Evolutionary conservation across 345 rosid genomes (phyloP), one percentile per base, ranked within the genome.

Genomic region (Populus alba): DNA sequence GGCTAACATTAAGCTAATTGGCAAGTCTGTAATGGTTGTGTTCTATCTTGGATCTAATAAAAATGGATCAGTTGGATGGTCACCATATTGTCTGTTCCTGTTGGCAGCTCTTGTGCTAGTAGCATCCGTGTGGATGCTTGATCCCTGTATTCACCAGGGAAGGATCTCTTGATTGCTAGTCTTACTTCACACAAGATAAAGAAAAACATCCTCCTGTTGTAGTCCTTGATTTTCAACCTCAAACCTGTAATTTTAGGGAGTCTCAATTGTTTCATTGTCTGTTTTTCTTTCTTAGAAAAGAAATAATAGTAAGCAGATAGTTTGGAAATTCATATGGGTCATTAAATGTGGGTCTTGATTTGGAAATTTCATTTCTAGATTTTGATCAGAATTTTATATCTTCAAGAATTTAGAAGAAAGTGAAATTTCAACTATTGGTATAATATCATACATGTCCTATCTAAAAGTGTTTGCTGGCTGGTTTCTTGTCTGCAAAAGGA

Each of bases 41-140:
- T 70, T 74, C 77, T 77, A 38, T 73, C 68, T 66, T 53, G 39
- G 80, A 80, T 72, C 70, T 68, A 79, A 70, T 29, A 51, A 74
- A 75, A 71, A 23, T 62, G 57, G 38, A 47, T 69, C 67, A 41
- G 49, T 78, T 77, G 79, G 79, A 75, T 69, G 29, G 81, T 82
- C 86, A 84, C 81, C 55, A 15, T 66, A 41, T 70, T 68, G 66
- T 78, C 25, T 18, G 59, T 68, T 71, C n/a, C 33, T 45, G 41
- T 47, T 33, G 68, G 57, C 35, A 27, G 75, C 7, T 79, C 12
- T 66, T 78, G 51, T 73, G 71, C 77, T 66, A n/a, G 10, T 3
- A 59, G 63, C 23, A n/a, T 59, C 29, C 29, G 2, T 9, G 63
- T 57, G 15, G 63, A 22, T 57, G 29, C 27, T n/a, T 57, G 63